These are phyloP conservation scores for Nicotiana sylvestris DNA, from an alignment of 257 asterid genomes.

Conservation along the genomic window DNA sequence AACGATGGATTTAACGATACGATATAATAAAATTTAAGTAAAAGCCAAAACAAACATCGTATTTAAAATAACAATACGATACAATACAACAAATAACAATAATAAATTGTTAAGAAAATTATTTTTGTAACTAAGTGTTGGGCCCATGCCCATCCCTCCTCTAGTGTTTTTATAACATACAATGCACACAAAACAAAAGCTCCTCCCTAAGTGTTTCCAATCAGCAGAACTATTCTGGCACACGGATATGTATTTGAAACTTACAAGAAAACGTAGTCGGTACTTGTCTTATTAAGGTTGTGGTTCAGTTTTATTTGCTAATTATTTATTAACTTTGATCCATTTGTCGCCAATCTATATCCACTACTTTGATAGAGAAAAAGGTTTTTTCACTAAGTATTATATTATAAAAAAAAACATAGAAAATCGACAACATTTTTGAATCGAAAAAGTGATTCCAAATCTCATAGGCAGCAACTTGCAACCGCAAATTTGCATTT, in stretches of 20 bases:
- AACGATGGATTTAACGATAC: too few species aligned
- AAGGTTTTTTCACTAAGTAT: background rate
- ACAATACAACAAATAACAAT: too few species aligned
- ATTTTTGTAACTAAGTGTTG: too few species aligned
- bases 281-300: slow-evolving; percentile 15
- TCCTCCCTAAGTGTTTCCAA: background rate
- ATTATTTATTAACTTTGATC: slow-evolving; percentile 14
- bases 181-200: too few species aligned
- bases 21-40: too few species aligned
- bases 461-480: slow-evolving; percentile 56
- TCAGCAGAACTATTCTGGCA: background rate
- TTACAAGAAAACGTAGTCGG: background rate
- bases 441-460: slow-evolving; percentile 29
- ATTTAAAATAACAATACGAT: too few species aligned
- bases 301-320: slow-evolving; percentile 20
- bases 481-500: slow-evolving; percentile 39
- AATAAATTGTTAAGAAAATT: too few species aligned
- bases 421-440: background rate
- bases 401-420: background rate
- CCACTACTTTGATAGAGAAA: background rate
- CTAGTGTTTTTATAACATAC: too few species aligned
- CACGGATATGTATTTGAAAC: background rate
- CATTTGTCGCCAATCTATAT: slow-evolving; percentile 13
- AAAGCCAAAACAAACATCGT: too few species aligned
- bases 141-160: too few species aligned